Base-by-base conservation (phyloP, 192 early-diverging fungal species). In the Oehlia diaphana region DNA sequence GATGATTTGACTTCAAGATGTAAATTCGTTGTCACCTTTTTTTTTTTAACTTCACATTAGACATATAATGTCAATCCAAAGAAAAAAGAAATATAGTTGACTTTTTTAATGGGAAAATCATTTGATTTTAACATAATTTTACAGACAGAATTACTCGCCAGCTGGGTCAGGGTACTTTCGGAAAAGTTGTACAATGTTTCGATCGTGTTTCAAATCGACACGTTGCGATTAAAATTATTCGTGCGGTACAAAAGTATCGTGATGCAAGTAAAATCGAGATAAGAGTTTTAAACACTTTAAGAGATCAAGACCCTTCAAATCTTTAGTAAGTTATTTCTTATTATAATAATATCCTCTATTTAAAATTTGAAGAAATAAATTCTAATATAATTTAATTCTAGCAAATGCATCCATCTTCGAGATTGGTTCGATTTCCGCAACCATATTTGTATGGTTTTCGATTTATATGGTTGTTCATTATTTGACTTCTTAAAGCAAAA, bases 371-470 rank as follows among this genome's bases (percentile, higher is more conserved):
- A 33, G 26, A 33, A 28, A 39, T 14, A 23, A 50, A 44, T 61
- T 68, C 9, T 13, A 53, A 26, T 4, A 65, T 35, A 21, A 65
- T 70, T 78, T 62, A 50, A 37, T 28, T 63, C 31, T 63, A 94
- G 94, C 82, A 92, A 92, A 83, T 99, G 97, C 85, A 93, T 99
- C 78, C 95, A 95, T 77, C 83, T 98, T 63, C 81, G 89, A 42
- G 91, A 93, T 76, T 89, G 84, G 64, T 98, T 99, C 86, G 95
- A 97, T 81, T 89, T 94, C 83, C 89, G 90, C 74, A 95, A 94
- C 82, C 97, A 99, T 88, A 92, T 94, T 10, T 99, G 97, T 87
- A 99, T 99, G 96, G 96, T 98, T 49, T 99, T 99, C 90, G 95
- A 96, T 39, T 89, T 98, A 63, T 87, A 97, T 14, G 91, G 91